phyloP scores from a whole-genome alignment of 73 alveolate species.

The Tetrahymena borealis region DNA sequence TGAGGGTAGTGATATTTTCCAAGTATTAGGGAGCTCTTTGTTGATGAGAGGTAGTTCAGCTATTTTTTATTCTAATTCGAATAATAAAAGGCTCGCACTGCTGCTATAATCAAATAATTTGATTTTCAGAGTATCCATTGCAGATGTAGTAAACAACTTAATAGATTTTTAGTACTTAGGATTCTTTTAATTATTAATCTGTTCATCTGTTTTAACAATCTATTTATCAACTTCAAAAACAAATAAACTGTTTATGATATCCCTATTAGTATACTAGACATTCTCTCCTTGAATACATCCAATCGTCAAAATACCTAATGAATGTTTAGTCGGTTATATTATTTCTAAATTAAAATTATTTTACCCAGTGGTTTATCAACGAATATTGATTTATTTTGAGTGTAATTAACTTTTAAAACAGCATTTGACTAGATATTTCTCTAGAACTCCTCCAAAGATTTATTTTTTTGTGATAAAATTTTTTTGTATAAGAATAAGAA shows the following conservation, averaged over 20 bases:
- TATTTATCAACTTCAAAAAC: neutral
- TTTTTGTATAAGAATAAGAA: neutral
- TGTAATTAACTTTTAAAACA: neutral
- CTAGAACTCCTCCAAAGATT: neutral
- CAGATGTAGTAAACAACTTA: neutral
- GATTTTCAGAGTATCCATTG: neutral
- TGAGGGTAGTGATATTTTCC: neutral
- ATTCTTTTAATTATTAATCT: neutral
- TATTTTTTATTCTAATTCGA: neutral
- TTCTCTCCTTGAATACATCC: neutral
- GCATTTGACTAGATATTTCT: neutral
- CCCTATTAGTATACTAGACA: neutral
- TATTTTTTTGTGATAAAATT: neutral
- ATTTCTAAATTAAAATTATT: neutral
- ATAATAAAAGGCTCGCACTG: neutral
- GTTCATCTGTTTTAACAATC: neutral
- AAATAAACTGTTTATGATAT: neutral
- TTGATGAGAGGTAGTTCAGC: neutral
- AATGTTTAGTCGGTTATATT: too few relatives aligned
- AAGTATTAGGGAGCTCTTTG: neutral
- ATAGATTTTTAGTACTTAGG: neutral
- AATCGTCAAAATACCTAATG: neutral
- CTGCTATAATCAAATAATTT: neutral
- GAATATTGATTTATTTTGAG: neutral
- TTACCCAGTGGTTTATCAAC: neutral